These are phyloP conservation scores for Pistacia atlantica DNA, from an alignment of 345 rosid species.

Conservation along the genomic window DNA sequence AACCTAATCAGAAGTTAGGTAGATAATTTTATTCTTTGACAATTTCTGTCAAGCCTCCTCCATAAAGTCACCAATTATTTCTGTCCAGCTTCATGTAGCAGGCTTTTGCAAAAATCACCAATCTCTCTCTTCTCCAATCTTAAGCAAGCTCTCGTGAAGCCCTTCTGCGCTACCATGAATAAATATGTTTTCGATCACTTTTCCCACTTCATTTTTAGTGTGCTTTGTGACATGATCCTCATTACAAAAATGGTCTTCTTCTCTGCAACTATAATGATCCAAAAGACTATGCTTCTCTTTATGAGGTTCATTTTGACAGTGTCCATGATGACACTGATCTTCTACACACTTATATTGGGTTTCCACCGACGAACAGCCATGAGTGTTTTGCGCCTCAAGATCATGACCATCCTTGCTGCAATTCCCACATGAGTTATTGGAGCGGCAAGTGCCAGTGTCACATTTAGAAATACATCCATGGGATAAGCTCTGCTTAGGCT, in stretches of 20 bases:
- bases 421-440: slow-evolving; percentile 7
- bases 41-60: slow-evolving; percentile 14
- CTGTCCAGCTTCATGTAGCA: slow-evolving; percentile 11
- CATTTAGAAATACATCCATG: too few relatives aligned
- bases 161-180: background rate
- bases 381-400: slow-evolving; percentile 5
- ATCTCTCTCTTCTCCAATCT: slow-evolving; percentile 18
- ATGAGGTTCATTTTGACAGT: too few relatives aligned
- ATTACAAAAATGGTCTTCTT: background rate
- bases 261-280: background rate
- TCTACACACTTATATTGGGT: background rate
- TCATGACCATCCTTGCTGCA: slow-evolving; percentile 2
- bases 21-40: slow-evolving; percentile 10
- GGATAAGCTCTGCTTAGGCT: slow-evolving; percentile 8
- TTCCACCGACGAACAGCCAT: background rate
- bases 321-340: background rate
- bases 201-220: background rate
- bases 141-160: background rate
- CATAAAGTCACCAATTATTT: background rate
- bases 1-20: too few relatives aligned
- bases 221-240: background rate
- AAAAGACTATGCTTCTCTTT: too few relatives aligned
- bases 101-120: slow-evolving; percentile 8
- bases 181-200: background rate
- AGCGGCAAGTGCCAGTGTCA: background rate